Conservation (phyloP, 139 green algal genomes). For the Tetratostichococcus sp. region DNA sequence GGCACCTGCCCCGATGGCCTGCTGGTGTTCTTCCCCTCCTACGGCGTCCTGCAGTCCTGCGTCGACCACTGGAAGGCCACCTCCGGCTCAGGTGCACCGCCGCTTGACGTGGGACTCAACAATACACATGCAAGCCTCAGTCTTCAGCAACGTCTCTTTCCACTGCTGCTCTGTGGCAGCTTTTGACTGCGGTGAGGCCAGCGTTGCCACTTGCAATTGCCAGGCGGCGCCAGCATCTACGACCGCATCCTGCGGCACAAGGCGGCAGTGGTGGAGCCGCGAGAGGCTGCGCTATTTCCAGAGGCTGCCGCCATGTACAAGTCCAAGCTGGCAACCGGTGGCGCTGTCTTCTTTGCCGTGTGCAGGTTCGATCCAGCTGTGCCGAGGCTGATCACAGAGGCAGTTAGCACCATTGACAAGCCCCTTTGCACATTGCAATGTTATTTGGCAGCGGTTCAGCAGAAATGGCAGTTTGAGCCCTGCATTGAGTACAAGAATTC, state of each 20-base stretch:
- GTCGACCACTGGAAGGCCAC: conserved; percentile 75
- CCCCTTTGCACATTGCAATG: too few species aligned
- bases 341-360: conserved; percentile 91
- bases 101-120: too few species aligned
- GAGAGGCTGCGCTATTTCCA: conserved; percentile 45
- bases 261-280: conserved; percentile 78
- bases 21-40: conserved; percentile 97
- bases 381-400: too few species aligned
- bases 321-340: conserved; percentile 67
- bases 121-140: too few species aligned
- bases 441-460: too few species aligned
- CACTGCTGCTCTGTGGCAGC: too few species aligned
- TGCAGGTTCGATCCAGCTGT: conserved; percentile 62
- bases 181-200: too few species aligned
- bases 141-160: too few species aligned
- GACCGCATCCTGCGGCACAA: conserved; percentile 82
- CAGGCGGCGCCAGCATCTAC: conserved; percentile 64
- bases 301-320: conserved; percentile 64
- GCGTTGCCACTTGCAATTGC: too few species aligned
- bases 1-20: conserved; percentile 86
- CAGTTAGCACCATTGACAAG: too few species aligned
- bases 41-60: conserved; percentile 62
- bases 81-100: background rate
- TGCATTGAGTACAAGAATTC: too few species aligned
- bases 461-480: too few species aligned